Evolutionary conservation across 331 rosid genomes (phyloP).

Genomic region (Telfairia occidentalis): DNA sequence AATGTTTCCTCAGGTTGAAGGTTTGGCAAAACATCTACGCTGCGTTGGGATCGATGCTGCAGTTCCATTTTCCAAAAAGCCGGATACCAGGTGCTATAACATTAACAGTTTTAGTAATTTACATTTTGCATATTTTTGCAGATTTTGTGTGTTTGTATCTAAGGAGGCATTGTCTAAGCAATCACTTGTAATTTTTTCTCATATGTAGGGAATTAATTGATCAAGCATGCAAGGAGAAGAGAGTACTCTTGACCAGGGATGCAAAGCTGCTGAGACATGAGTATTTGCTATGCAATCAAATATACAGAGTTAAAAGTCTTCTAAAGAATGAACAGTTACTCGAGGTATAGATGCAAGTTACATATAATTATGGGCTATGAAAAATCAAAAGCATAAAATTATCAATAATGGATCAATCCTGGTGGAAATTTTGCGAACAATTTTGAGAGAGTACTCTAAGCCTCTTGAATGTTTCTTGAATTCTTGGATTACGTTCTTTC

Average conservation of each 20-base stretch:
- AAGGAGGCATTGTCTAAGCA: background rate
- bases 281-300: slow-evolving; percentile 45
- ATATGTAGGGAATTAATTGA: slow-evolving; percentile 49
- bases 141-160: background rate
- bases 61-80: slow-evolving; percentile 61
- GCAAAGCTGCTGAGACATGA: slow-evolving; percentile 66
- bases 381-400: background rate
- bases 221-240: slow-evolving; percentile 52
- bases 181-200: slow-evolving; percentile 6
- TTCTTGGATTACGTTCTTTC: background rate
- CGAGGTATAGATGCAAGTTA: slow-evolving; percentile 37
- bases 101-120: background rate
- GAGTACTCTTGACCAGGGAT: slow-evolving; percentile 74
- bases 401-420: background rate
- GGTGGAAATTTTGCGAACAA: background rate
- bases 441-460: background rate
- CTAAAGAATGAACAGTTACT: slow-evolving; percentile 74
- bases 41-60: slow-evolving; percentile 96
- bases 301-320: slow-evolving; percentile 63
- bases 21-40: slow-evolving; percentile 91
- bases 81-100: slow-evolving; percentile 57
- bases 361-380: background rate
- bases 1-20: slow-evolving; percentile 62
- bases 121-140: background rate
- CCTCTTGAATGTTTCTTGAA: background rate